Percentiles rank a stretch among this genome's conserved stretches.
Conservation (phyloP, 2,329 filamentous ascomycete genomes). For the Hymenoscyphus fructigenus region DNA sequence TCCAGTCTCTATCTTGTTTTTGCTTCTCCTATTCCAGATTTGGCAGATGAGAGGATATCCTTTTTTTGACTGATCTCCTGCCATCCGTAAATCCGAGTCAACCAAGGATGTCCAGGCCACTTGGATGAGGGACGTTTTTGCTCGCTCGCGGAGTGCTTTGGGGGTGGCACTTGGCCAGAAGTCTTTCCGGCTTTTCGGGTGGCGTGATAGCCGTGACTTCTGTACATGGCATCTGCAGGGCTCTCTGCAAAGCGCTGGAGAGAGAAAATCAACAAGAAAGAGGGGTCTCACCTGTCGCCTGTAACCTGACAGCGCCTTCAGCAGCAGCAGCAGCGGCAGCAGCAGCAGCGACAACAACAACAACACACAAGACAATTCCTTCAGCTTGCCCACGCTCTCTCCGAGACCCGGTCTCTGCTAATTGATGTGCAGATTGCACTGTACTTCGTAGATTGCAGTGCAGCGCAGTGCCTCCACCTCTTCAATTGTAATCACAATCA, state of each 20-base stretch:
- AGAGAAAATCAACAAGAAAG: not conserved
- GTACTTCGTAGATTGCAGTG: no score
- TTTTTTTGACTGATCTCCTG: not conserved
- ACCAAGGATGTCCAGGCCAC: not conserved
- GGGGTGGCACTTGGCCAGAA: not conserved
- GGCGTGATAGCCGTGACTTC: not conserved
- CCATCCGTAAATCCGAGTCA: not conserved
- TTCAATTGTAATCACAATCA: not conserved
- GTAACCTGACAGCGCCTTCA: not conserved
- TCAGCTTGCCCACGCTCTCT: not conserved
- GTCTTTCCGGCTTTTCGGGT: slow-evolving; percentile 1
- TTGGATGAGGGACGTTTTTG: not conserved
- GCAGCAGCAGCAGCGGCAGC: no score
- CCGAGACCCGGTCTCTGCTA: not conserved
- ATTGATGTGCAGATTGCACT: not conserved
- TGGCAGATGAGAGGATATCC: not conserved
- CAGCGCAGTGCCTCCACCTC: no score
- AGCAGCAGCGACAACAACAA: no score
- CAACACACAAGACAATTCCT: not conserved
- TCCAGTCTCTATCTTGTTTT: not conserved
- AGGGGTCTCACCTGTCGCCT: not conserved
- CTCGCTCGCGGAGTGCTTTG: no score
- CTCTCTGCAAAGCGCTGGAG: not conserved
- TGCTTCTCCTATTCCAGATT: not conserved
- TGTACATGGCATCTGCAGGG: not conserved